Evolutionary conservation across 148 eudicot species (phyloP), one percentile per base, ranked within the genome.

Genomic region (Pharnaceum exiguum): DNA sequence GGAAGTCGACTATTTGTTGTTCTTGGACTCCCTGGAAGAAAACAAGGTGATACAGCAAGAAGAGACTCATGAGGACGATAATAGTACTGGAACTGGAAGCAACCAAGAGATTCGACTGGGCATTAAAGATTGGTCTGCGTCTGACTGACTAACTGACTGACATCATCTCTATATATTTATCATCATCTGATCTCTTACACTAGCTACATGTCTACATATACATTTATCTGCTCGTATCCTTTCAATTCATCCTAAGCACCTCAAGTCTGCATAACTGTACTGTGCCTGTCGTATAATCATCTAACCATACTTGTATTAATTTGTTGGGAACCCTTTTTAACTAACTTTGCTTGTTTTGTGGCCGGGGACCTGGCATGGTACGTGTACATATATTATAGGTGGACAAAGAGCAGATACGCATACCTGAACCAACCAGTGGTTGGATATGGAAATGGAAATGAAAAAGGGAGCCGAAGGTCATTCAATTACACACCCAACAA

Each of bases 401-500:
- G 95, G 95, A 86, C 84, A 13, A 86, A 76, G 74, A 86, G 95
- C 79, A 83, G 72, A 48, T 86, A 86, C 45, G 89, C 89, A 0
- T 86, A 86, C 51, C 57, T 86, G 52, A 86, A 86, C 71, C 84
- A 86, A 36, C 95, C 95, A 49, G 78, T 72, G 15, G 36, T 74
- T 8, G 77, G 71, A 36, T 59, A n/a, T n/a, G n/a, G n/a, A n/a
- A n/a, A n/a, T n/a, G n/a, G 68, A 7, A 22, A 32, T 42, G 75
- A 68, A 23, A 59, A 40, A 5, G 58, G 59, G 40, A 71, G 63
- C 49, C 53, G 72, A 44, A 26, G 75, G 31, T 71, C 72, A n/a
- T n/a, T n/a, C 30, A 52, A 74, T 47, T 76, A 71, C 68, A 66
- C 64, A 21, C 82, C 84, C 10, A 59, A 68, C 43, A 76, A 71